Conservation (phyloP, 306 rosid species). For the Castanea sativa region DNA sequence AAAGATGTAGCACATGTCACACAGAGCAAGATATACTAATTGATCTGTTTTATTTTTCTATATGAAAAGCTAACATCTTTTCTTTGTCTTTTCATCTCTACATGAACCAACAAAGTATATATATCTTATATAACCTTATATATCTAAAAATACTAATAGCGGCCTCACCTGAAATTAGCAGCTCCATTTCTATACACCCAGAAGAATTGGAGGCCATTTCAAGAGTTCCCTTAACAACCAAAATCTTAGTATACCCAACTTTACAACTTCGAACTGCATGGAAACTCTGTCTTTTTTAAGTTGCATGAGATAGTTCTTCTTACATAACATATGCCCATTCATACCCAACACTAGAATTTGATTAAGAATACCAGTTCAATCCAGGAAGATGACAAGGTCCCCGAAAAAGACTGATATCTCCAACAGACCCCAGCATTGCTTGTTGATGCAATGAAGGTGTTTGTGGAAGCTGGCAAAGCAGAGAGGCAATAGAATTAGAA, state of each 20-base stretch:
- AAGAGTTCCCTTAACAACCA: conserved; percentile 15
- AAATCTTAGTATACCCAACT: conserved; percentile 35
- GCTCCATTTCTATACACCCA: conserved; percentile 21
- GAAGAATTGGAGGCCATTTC: conserved; percentile 40
- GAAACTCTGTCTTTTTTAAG: conserved; percentile 13
- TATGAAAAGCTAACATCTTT: conserved; percentile 33
- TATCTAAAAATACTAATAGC: conserved; percentile 32
- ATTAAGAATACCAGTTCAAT: conserved; percentile 72
- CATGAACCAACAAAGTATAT: conserved; percentile 34
- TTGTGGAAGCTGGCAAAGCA: conserved; percentile 76
- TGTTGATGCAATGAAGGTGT: conserved; percentile 66
- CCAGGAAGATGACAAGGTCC: conserved; percentile 50
- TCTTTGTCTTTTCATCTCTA: conserved; percentile 31
- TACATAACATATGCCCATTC: not conserved
- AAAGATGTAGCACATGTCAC: not conserved
- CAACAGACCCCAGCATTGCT: conserved; percentile 51
- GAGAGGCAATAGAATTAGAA: conserved; percentile 45
- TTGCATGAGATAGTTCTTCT: not conserved
- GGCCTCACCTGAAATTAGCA: conserved; percentile 37
- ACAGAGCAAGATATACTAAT: not conserved
- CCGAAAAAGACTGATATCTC: conserved; percentile 38
- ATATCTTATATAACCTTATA: conserved; percentile 34
- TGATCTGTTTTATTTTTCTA: conserved; percentile 26
- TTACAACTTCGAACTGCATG: conserved; percentile 31
- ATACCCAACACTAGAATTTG: conserved; percentile 16